Conservation (phyloP, 805 yeast genomes). For the Grigorovia transvaalensis region DNA sequence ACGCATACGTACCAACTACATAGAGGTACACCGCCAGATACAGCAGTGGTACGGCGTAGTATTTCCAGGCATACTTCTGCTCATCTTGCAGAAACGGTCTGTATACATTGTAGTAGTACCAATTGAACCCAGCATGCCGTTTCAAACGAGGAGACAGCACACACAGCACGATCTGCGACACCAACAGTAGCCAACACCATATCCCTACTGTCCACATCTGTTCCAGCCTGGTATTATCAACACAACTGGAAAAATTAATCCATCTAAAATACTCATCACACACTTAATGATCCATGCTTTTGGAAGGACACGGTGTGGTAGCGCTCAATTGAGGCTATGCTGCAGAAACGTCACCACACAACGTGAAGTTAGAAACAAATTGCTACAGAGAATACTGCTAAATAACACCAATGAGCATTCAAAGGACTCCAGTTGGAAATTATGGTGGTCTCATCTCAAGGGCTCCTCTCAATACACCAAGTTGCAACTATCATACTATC, state of each 20-base stretch:
- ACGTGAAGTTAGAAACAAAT: background rate
- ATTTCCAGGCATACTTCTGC: slow-evolving; percentile 19
- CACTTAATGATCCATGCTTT: background rate
- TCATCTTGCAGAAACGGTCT: slow-evolving; percentile 19
- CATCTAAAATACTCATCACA: background rate
- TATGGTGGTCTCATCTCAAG: slow-evolving; percentile 6
- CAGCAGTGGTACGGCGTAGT: slow-evolving; percentile 22
- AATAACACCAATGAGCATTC: background rate
- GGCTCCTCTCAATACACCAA: background rate
- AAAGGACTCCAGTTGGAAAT: slow-evolving; percentile 1
- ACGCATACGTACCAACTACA: slow-evolving; percentile 12
- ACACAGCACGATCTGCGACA: slow-evolving; percentile 12
- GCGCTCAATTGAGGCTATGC: background rate
- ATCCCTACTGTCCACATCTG: background rate
- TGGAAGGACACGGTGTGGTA: background rate
- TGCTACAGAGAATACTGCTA: background rate
- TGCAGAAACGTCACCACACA: background rate
- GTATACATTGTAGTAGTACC: slow-evolving; percentile 20
- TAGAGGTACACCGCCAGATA: slow-evolving; percentile 17
- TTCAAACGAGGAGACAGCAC: slow-evolving; percentile 21
- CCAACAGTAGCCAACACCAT: background rate
- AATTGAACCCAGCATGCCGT: slow-evolving; percentile 11
- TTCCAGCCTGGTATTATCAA: background rate
- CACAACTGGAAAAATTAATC: background rate
- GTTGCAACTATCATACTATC: slow-evolving; percentile 10